Evolutionary conservation across 257 asterid genomes (phyloP).

Genomic region (Apocynum venetum): DNA sequence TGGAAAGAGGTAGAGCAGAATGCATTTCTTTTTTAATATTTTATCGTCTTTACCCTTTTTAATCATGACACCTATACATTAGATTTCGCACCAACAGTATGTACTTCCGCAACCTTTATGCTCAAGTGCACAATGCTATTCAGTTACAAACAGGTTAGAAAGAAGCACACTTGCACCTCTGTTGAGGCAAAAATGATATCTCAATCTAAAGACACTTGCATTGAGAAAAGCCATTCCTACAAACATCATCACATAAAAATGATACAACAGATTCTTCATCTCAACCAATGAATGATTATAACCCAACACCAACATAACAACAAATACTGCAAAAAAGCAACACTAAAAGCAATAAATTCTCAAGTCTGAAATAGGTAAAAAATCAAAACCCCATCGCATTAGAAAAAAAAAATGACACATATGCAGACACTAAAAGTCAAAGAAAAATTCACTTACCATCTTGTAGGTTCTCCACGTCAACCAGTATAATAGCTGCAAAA

Average conservation of each 20-base stretch:
- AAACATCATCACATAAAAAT: not conserved
- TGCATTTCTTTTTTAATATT: not conserved
- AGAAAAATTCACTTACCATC: conserved; percentile 38
- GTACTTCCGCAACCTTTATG: not conserved
- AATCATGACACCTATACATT: not conserved
- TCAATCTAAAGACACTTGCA: not conserved
- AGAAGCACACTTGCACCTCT: not conserved
- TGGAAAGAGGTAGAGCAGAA: not conserved
- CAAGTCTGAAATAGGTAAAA: not conserved
- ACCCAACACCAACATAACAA: not conserved
- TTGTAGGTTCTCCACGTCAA: conserved; percentile 30
- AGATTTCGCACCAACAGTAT: not conserved
- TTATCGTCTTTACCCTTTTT: not conserved
- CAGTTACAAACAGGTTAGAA: not conserved
- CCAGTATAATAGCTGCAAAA: conserved; percentile 5
- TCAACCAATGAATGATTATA: not conserved
- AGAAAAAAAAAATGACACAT: not conserved
- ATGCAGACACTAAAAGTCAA: not conserved
- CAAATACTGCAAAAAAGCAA: not conserved
- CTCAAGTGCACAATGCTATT: not conserved
- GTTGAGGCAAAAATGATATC: not conserved
- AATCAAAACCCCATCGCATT: not conserved
- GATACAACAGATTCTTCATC: not conserved
- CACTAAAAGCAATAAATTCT: not conserved
- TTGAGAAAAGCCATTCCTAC: not conserved